Evolutionary conservation across 768 basidiomycete genomes (phyloP), one percentile per base, ranked within the genome.

Genomic region (Dacryopinax primogenitus): DNA sequence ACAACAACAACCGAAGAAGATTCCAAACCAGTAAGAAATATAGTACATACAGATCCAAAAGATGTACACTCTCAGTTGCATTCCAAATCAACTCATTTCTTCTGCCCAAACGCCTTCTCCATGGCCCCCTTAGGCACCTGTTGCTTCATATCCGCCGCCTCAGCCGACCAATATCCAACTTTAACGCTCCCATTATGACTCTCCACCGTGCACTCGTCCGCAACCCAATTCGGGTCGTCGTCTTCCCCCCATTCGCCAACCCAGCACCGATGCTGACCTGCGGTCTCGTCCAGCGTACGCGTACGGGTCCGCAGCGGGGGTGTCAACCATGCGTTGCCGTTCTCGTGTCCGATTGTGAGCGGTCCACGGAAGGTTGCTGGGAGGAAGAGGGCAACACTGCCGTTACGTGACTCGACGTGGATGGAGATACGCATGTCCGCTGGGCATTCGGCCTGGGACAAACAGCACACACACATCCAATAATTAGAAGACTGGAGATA

Each of bases 171-270:
- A 30, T 58, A 58, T 18, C 51, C 51, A 13, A 58, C 51, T 18
- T 58, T 58, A 15, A 58, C 51, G 30, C 51, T 58, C 51, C 51
- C 51, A 58, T 58, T 28, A 58, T 58, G 30, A 30, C 51, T 58
- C 13, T 30, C 51, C 13, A 58, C 51, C 15, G 32, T 30, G 26
- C 26, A 26, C 51, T 28, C 51, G 51, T 58, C 51, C 51, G 51
- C 30, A 15, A 26, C 51, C 51, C 51, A 26, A 9, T 58, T 32
- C 51, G 30, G 51, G 26, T 58, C 51, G 51, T 58, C 51, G 26
- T 58, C 51, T 30, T 58, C 51, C 6, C 26, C 23, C 51, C 51
- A 58, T 30, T 58, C 51, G 51, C 51, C 51, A 30, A 58, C 51
- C 51, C 51, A 58, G 51, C 51, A 58, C 26, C 51, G 51, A 30